Evolutionary conservation across 225 moss, liverwort and hornwort species (phyloP).

Genomic region (Ulota crispa): DNA sequence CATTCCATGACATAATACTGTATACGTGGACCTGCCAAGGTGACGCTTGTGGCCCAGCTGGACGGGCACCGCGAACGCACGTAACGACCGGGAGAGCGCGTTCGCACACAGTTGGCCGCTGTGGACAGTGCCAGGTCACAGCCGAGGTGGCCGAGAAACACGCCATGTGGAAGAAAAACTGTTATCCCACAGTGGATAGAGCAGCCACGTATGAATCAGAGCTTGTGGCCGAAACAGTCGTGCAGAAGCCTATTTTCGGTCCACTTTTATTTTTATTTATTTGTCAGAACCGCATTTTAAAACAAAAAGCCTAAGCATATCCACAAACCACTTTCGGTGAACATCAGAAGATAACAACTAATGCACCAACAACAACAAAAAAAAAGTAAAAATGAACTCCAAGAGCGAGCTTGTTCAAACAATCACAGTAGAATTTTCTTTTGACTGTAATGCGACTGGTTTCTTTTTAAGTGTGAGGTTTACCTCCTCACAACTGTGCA

Average conservation of each 20-base stretch:
- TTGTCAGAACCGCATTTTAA: constrained; percentile 21
- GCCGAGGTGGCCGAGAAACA: constrained; percentile 28
- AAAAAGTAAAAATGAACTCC: background rate
- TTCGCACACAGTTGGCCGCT: background rate
- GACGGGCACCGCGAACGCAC: background rate
- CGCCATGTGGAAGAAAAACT: constrained; percentile 22
- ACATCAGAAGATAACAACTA: constrained; percentile 10
- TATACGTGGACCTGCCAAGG: constrained; percentile 17
- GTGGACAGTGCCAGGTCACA: constrained; percentile 24
- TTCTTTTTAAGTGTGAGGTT: background rate
- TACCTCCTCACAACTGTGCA: constrained; percentile 21
- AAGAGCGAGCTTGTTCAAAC: background rate
- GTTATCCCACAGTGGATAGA: constrained; percentile 32
- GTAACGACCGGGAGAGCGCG: background rate
- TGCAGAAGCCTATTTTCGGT: background rate
- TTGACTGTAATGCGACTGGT: background rate
- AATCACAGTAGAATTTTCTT: background rate
- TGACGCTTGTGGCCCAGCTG: constrained; percentile 24
- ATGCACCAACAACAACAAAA: background rate
- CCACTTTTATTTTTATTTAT: too few species aligned
- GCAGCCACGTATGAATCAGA: constrained; percentile 29
- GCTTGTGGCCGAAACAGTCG: constrained; percentile 23
- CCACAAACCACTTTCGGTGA: constrained; percentile 23
- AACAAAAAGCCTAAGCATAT: constrained; percentile 16
- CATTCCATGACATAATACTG: constrained; percentile 10